Evolutionary conservation across 2,329 filamentous ascomycete species (phyloP).

Genomic region (Domatiomyces catenatus): DNA sequence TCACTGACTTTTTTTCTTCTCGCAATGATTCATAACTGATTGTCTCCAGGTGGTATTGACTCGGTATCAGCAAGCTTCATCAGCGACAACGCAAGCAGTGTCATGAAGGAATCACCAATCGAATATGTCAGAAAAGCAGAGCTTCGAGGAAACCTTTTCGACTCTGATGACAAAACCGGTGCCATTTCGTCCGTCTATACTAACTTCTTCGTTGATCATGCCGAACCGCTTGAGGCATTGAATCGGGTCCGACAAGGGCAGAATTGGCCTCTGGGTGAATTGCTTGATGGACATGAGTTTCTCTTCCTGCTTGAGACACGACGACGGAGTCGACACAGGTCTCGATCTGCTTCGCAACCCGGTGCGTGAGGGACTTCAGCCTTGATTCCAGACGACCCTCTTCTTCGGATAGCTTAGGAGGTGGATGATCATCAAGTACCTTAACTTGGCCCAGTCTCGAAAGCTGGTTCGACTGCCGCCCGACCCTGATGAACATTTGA

Average conservation of each 20-base stretch:
- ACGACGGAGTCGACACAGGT: constrained; percentile 1
- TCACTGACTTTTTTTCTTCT: neutral
- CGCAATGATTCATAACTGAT: neutral
- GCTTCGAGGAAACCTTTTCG: constrained; percentile 9
- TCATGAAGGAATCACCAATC: constrained; percentile 7
- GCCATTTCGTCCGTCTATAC: constrained; percentile 7
- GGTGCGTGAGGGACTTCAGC: neutral
- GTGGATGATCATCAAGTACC: neutral
- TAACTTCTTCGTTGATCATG: constrained; percentile 11
- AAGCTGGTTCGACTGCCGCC: constrained; percentile 25
- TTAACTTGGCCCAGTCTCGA: constrained; percentile 31
- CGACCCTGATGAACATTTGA: constrained; percentile 24
- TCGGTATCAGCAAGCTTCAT: constrained; percentile 6
- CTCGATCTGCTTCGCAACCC: constrained; percentile 1
- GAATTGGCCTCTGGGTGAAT: constrained; percentile 12
- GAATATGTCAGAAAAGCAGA: constrained; percentile 4
- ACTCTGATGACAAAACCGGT: constrained; percentile 7
- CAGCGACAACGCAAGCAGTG: constrained; percentile 4
- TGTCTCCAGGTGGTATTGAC: constrained; percentile 5
- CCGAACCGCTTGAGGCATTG: constrained; percentile 10
- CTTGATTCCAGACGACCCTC: neutral
- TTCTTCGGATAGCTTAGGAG: neutral
- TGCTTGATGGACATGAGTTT: constrained; percentile 12
- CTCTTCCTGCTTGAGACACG: constrained; percentile 6
- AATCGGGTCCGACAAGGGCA: constrained; percentile 3